Evolutionary conservation across 1,139 yeast species (phyloP), one percentile per base, ranked within the genome.

Genomic region (Tardiomyces depauwii): DNA sequence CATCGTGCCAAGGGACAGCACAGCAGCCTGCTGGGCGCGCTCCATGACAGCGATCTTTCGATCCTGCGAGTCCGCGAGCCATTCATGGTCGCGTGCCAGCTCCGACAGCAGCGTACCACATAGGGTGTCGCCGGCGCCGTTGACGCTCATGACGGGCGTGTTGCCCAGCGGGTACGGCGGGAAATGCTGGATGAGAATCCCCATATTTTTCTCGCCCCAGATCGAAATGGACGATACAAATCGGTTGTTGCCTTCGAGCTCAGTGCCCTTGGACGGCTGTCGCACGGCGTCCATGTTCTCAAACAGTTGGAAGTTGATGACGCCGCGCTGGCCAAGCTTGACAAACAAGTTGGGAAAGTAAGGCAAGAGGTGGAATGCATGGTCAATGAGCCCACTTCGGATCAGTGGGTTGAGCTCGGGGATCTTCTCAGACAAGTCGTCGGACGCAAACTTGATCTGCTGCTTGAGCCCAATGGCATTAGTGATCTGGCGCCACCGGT

Each of bases 111-210:
- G 54, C 40, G 68, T 72, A 0, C 86, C 86, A 44, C 79, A 63
- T 42, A 79, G 70, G 1, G 82, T 67, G 56, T 80, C 86, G n/a
- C 86, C 86, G 0, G 83, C 83, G 1, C 86, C 86, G 13, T 82
- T 78, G 38, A 77, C 84, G 53, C 78, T 78, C 36, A 65, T 66
- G 39, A 66, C 54, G 1, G 52, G 55, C 13, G 51, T 48, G 10
- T 12, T 11, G 6, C 47, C 47, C 4, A 59, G 53, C 2, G 43
- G 18, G 18, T 50, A 46, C 1, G 65, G 60, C 0, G 78, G 74
- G 61, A 73, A 82, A 60, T 84, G 81, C 54, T 83, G 85, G 12
- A 86, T 66, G 14, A 77, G 65, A 2, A 81, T 68, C 1, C 86
- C 88, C 47, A 72, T 51, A 39, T 55, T 58, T 13, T 42, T 43